These are phyloP conservation scores for Chlorociboria aeruginascens DNA, from an alignment of 495 filamentous ascomycete species.

Conservation along the genomic window DNA sequence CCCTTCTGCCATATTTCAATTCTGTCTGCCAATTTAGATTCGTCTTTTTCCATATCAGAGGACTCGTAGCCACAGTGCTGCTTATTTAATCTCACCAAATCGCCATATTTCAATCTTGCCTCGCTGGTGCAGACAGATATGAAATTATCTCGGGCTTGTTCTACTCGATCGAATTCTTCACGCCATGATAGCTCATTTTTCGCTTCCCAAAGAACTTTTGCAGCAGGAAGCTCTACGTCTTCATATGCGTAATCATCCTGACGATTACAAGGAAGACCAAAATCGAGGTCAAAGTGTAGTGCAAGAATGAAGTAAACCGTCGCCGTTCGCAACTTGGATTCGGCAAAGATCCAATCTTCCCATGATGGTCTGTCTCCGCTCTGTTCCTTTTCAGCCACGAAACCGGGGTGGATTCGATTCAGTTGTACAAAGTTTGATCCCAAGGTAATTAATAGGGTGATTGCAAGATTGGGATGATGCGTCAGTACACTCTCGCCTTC, in stretches of 20 bases:
- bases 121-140: background rate
- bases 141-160: background rate
- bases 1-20: background rate
- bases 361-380: background rate
- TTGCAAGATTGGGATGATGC: background rate
- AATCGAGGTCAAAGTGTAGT: conserved; percentile 2
- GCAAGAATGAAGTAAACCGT: conserved; percentile 1
- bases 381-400: background rate
- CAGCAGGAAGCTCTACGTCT: conserved; percentile 1
- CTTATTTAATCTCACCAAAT: conserved; percentile 1
- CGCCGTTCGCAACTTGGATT: conserved; percentile 2
- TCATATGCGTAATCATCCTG: background rate
- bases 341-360: conserved; percentile 4
- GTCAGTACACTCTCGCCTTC: background rate
- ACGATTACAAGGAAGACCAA: conserved; percentile 2
- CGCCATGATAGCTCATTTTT: background rate
- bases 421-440: background rate
- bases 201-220: conserved; percentile 2
- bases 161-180: background rate
- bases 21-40: background rate
- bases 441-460: conserved; percentile 1
- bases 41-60: background rate
- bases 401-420: background rate
- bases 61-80: background rate
- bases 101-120: background rate